Evolutionary conservation across 1,284 basidiomycete species (phyloP), one percentile per base, ranked within the genome.

Genomic region (Cutaneotrichosporon sp.): DNA sequence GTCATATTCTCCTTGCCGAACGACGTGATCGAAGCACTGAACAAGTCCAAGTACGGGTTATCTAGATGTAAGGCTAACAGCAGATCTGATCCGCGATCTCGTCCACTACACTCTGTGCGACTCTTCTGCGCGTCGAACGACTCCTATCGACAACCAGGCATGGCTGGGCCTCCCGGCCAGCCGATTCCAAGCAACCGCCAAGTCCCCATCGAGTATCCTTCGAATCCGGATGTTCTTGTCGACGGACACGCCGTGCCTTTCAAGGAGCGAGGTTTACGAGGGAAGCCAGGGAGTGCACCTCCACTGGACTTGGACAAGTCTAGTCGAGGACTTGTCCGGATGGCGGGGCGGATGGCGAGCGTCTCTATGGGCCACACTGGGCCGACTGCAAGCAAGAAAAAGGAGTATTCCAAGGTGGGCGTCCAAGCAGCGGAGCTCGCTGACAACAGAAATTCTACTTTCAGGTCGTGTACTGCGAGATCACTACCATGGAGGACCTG

Each of bases 241-340:
- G 96, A 97, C 76, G 84, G 83, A 63, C 83, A 84, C 4, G 82
- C 85, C 56, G 81, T 96, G 36, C 83, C 83, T 13, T 91, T 90
- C 59, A 95, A 90, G 77, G 81, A 93, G 70, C 92, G 93, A 75
- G 95, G 95, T 2, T 81, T 97, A 72, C 95, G 97, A 84, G 97
- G 97, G 80, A 96, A 93, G 74, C 89, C 93, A n/a, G 94, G 94
- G 0, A 97, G 92, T 58, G 91, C 94, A 1, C 92, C 94, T 21
- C 94, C 94, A 0, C 89, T 93, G 11, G 89, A 96, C 75, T 80
- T 97, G 46, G 86, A 86, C 46, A 88, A 86, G 76, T 75, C 66
- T n/a, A 58, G 65, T 1, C 67, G 67, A 9, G 69, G 84, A 58
- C 80, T 89, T 8, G 83, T 85, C 62, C 77, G 84, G 32, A 78